phyloP scores from a whole-genome alignment of 1,284 basidiomycete species.

The Marasmius oreades region DNA sequence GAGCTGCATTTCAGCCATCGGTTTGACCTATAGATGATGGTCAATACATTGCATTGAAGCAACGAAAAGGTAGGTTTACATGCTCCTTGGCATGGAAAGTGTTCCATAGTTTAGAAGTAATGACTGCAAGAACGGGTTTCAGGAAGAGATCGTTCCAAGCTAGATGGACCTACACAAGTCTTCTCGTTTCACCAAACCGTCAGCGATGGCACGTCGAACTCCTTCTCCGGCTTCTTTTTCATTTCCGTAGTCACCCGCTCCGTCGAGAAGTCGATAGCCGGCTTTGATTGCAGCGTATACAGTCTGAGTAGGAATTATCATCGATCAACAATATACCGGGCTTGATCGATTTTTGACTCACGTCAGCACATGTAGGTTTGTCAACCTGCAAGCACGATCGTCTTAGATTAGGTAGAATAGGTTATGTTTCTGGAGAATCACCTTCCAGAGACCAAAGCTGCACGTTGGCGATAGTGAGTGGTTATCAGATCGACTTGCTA shows the following conservation, averaged over 20 bases:
- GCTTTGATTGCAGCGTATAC: constrained; percentile 70
- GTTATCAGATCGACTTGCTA: constrained; percentile 4
- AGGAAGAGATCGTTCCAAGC: neutral
- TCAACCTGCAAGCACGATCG: constrained; percentile 42
- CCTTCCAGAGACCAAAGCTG: constrained; percentile 75
- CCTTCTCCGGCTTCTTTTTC: constrained; percentile 85
- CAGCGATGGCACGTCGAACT: constrained; percentile 68
- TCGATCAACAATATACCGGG: constrained; percentile 8
- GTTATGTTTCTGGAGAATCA: constrained; percentile 15
- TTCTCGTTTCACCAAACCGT: constrained; percentile 71
- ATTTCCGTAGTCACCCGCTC: constrained; percentile 81
- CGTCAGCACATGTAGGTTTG: constrained; percentile 55
- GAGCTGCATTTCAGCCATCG: constrained; percentile 59
- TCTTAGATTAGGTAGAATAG: neutral
- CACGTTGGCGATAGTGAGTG: neutral
- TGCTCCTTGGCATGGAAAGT: constrained; percentile 73
- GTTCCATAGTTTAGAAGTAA: constrained; percentile 82
- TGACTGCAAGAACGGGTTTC: constrained; percentile 37
- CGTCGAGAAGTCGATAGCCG: constrained; percentile 82
- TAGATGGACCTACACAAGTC: constrained; percentile 63
- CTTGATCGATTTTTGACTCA: constrained; percentile 26
- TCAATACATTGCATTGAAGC: neutral
- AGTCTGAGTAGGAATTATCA: constrained; percentile 32
- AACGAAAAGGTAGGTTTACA: constrained; percentile 33
- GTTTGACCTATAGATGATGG: constrained; percentile 41